Base-by-base conservation (phyloP, 2,329 filamentous ascomycete species). In the Colletotrichum scovillei region DNA sequence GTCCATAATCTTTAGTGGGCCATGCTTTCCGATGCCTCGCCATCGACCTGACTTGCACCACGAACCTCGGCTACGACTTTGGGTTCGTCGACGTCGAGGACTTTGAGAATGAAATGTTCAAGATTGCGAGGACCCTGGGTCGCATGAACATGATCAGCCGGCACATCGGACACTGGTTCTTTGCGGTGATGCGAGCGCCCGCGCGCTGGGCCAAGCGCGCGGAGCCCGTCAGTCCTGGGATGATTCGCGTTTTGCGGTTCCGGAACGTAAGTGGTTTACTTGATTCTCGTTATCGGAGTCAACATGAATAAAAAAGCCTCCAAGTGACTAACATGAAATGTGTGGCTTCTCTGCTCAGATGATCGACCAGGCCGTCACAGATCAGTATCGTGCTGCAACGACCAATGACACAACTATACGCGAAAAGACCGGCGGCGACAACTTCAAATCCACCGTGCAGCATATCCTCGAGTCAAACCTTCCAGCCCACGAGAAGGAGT, bases 21-120 rank as follows among this genome's bases (percentile, higher is more conserved):
- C 26, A 58, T 58, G 55, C 28, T 58, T 58, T 58, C 5, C 55
- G 55, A 19, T 58, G 55, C 55, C 55, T 58, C 12, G 55, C 55
- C 28, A 58, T 35, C 28, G 55, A 58, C 9, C 19, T 58, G 16
- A 58, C 55, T 14, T 58, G 55, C 19, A 58, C 55, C 55, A 58
- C 55, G 28, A 58, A 58, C 19, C 55, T 58, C 16, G 28, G 55
- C 28, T 30, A 32, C 12, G 55, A 58, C 24, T 58, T 58, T n/a
- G 55, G 55, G 14, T 58, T 58, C 19, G 55, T 58, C 24, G 55
- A 58, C 55, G 55, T 58, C 55, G 55, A 58, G 28, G 55, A 58
- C 16, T 58, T 58, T 58, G 55, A 35, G 19, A 26, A 28, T 12
- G 55, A 58, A 3, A 58, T 58, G 28, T 58, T 58, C 28, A 30